These are phyloP conservation scores for Cryptococcus amylolentus DNA, from an alignment of 1,284 basidiomycete species.

Conservation along the genomic window DNA sequence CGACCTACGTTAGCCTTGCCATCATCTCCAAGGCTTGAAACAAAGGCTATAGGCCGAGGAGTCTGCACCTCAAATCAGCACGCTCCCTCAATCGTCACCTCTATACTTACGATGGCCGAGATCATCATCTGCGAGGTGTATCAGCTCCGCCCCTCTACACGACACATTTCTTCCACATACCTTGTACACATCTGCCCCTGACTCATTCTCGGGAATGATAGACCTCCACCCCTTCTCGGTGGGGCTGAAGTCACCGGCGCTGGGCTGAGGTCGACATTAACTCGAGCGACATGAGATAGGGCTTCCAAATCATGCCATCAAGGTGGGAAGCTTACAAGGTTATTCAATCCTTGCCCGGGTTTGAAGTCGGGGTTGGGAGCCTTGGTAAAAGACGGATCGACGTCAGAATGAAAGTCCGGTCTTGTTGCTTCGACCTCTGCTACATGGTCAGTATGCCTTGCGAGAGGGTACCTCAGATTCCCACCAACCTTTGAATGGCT, in stretches of 20 bases:
- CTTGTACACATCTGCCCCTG: constrained; percentile 43
- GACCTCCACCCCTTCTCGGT: constrained; percentile 58
- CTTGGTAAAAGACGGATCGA: constrained; percentile 39
- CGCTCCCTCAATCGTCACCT: neutral
- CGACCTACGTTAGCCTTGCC: constrained; percentile 63
- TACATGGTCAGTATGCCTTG: too few species aligned
- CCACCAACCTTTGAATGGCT: too few species aligned
- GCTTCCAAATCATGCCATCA: neutral
- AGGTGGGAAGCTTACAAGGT: constrained; percentile 18
- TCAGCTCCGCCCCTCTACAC: constrained; percentile 43
- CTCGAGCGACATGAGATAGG: neutral
- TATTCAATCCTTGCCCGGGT: constrained; percentile 55
- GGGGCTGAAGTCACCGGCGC: constrained; percentile 49
- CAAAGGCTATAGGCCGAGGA: constrained; percentile 70
- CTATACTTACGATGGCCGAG: constrained; percentile 56
- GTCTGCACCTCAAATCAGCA: constrained; percentile 20
- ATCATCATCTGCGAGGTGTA: constrained; percentile 56
- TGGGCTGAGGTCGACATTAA: constrained; percentile 21
- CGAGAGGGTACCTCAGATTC: too few species aligned
- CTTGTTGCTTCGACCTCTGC: constrained; percentile 39
- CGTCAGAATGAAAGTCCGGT: constrained; percentile 26
- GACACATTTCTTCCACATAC: constrained; percentile 41
- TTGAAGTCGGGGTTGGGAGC: constrained; percentile 58
- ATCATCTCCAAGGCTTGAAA: constrained; percentile 60
- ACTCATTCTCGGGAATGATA: constrained; percentile 56